Evolutionary conservation across 495 filamentous ascomycete genomes (phyloP).

Genomic region (Aspergillus bridgeri): DNA sequence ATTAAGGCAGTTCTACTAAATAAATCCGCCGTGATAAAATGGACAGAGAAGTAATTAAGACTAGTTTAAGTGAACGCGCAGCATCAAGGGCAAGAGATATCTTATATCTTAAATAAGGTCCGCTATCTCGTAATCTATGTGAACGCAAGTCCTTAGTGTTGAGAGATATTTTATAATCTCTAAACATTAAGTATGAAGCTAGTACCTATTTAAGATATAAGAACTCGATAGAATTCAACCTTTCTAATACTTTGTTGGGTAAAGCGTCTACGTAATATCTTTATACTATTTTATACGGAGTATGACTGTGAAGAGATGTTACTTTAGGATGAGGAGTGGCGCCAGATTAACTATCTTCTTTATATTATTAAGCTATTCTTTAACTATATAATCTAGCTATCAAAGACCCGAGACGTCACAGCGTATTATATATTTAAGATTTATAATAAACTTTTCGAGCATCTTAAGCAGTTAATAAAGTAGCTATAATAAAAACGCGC

Average conservation of each 20-base stretch:
- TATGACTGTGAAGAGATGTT: too few species aligned
- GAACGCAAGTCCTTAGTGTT: background rate
- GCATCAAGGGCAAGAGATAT: background rate
- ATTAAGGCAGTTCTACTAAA: background rate
- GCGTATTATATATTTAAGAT: slow-evolving; percentile 1
- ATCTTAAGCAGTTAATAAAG: slow-evolving; percentile 9
- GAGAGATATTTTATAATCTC: slow-evolving; percentile 5
- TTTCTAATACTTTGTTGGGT: slow-evolving; percentile 3
- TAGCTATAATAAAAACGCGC: slow-evolving; percentile 1
- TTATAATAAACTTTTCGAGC: slow-evolving; percentile 1
- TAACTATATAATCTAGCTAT: slow-evolving; percentile 1
- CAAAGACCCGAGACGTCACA: background rate
- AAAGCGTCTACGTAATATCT: background rate
- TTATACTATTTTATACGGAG: too few species aligned
- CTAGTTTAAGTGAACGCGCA: background rate
- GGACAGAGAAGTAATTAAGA: too few species aligned
- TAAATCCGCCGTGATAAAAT: background rate
- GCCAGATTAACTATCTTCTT: too few species aligned
- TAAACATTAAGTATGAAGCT: slow-evolving; percentile 1
- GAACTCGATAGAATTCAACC: slow-evolving; percentile 1
- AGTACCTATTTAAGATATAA: slow-evolving; percentile 6
- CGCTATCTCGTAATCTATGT: slow-evolving; percentile 1
- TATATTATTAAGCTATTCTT: slow-evolving; percentile 5
- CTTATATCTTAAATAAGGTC: slow-evolving; percentile 4
- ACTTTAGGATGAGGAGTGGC: too few species aligned